phyloP scores from a whole-genome alignment of 768 basidiomycete species.

The Hemileccinum impolitum region DNA sequence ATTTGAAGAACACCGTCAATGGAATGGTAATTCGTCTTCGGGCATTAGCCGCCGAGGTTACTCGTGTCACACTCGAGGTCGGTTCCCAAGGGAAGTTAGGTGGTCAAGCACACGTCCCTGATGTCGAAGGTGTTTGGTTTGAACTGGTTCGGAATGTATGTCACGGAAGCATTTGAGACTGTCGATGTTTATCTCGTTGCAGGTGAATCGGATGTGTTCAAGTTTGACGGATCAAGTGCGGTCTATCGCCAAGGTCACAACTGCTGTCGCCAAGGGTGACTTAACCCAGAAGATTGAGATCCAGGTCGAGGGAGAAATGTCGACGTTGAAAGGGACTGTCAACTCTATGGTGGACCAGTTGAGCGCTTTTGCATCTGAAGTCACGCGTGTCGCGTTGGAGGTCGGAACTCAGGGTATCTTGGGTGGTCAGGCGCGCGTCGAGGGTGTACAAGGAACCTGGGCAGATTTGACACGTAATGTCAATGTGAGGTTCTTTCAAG shows the following conservation, averaged over 20 bases:
- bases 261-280: conserved; percentile 88
- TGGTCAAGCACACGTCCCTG: conserved; percentile 83
- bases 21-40: conserved; percentile 51
- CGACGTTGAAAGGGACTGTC: conserved; percentile 75
- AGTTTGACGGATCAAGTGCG: conserved; percentile 80
- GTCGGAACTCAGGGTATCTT: conserved; percentile 90
- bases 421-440: conserved; percentile 87
- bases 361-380: conserved; percentile 81
- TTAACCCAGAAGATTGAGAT: conserved; percentile 93
- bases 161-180: not conserved
- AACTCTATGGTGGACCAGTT: conserved; percentile 95
- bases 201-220: conserved; percentile 81
- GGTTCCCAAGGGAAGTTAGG: conserved; percentile 87
- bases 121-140: conserved; percentile 90
- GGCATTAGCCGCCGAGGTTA: conserved; percentile 77
- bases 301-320: conserved; percentile 85
- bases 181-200: conserved; percentile 9
- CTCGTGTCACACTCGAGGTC: conserved; percentile 80
- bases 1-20: conserved; percentile 64
- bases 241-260: conserved; percentile 81
- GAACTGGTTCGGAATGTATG: conserved; percentile 74
- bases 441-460: conserved; percentile 93
- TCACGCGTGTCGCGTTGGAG: conserved; percentile 80
- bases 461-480: conserved; percentile 85
- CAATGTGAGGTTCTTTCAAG: conserved; percentile 50